Conservation (phyloP, 306 rosid species). For the Trifolium dubium region DNA sequence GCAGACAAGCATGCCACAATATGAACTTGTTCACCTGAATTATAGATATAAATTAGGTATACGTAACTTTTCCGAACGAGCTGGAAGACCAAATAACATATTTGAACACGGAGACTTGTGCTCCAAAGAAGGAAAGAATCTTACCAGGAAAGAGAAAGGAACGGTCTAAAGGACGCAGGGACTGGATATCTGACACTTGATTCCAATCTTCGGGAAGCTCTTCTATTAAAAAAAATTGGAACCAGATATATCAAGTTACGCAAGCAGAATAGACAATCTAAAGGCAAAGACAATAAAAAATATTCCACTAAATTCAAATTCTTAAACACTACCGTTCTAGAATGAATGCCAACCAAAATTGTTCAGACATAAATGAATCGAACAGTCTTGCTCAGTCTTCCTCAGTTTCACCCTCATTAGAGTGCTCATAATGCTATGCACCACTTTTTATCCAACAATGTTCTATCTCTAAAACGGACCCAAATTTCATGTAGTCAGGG, state of each 20-base stretch:
- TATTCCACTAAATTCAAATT: slow-evolving; percentile 14
- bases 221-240: slow-evolving; percentile 51
- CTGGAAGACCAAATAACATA: slow-evolving; percentile 30
- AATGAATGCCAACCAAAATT: slow-evolving; percentile 11
- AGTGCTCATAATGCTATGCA: background rate
- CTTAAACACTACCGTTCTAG: slow-evolving; percentile 18
- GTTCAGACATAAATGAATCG: slow-evolving; percentile 1
- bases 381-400: slow-evolving; percentile 3
- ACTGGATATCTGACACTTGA: slow-evolving; percentile 67
- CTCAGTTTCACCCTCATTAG: background rate
- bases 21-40: slow-evolving; percentile 90
- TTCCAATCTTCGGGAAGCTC: slow-evolving; percentile 83
- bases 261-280: slow-evolving; percentile 31
- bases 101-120: slow-evolving; percentile 35
- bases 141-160: slow-evolving; percentile 95
- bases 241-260: slow-evolving; percentile 35
- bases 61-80: slow-evolving; percentile 20
- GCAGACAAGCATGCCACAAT: slow-evolving; percentile 91
- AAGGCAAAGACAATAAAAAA: slow-evolving; percentile 4
- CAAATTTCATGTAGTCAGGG: background rate
- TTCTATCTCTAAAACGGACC: background rate
- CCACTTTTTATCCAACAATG: background rate
- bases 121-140: slow-evolving; percentile 37
- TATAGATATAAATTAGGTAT: slow-evolving; percentile 47
- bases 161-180: slow-evolving; percentile 72